Evolutionary conservation across 1,284 basidiomycete genomes (phyloP).

Genomic region (Golubevia sp.): DNA sequence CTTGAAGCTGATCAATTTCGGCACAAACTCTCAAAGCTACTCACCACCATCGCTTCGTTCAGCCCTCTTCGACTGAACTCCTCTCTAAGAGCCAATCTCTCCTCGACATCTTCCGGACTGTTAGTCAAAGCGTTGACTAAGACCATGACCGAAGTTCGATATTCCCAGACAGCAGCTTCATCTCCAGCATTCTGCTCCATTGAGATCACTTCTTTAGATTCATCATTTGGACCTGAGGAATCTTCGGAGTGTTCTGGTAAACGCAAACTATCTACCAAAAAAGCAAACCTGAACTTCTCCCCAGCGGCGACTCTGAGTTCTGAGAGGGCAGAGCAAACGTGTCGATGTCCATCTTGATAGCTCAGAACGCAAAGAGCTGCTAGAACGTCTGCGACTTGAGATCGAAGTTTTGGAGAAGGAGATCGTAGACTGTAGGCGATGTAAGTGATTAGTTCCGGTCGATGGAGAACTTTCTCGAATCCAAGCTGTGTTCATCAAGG

Average conservation of each 20-base stretch:
- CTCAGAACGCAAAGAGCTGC: slow-evolving; percentile 81
- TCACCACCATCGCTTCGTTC: slow-evolving; percentile 79
- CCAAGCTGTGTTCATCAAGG: slow-evolving; percentile 72
- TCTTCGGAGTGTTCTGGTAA: slow-evolving; percentile 64
- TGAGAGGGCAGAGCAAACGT: slow-evolving; percentile 77
- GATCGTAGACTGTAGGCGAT: slow-evolving; percentile 74
- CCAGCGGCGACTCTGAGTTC: slow-evolving; percentile 76
- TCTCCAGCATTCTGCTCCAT: slow-evolving; percentile 62
- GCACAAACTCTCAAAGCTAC: slow-evolving; percentile 53
- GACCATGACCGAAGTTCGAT: slow-evolving; percentile 75
- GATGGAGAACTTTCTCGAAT: slow-evolving; percentile 73
- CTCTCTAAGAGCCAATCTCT: slow-evolving; percentile 76
- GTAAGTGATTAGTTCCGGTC: slow-evolving; percentile 73
- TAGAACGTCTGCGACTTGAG: slow-evolving; percentile 76
- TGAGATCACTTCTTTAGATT: slow-evolving; percentile 60
- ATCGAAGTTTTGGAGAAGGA: slow-evolving; percentile 71
- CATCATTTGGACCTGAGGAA: too few relatives aligned
- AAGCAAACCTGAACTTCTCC: slow-evolving; percentile 80
- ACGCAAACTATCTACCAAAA: slow-evolving; percentile 71
- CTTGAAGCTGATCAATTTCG: background rate
- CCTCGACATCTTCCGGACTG: slow-evolving; percentile 76
- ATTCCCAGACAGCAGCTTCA: slow-evolving; percentile 72
- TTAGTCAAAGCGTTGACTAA: slow-evolving; percentile 78
- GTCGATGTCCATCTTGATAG: slow-evolving; percentile 72
- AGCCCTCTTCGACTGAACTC: slow-evolving; percentile 79